Evolutionary conservation across 257 asterid genomes (phyloP).

Genomic region (Solanum phureja): DNA sequence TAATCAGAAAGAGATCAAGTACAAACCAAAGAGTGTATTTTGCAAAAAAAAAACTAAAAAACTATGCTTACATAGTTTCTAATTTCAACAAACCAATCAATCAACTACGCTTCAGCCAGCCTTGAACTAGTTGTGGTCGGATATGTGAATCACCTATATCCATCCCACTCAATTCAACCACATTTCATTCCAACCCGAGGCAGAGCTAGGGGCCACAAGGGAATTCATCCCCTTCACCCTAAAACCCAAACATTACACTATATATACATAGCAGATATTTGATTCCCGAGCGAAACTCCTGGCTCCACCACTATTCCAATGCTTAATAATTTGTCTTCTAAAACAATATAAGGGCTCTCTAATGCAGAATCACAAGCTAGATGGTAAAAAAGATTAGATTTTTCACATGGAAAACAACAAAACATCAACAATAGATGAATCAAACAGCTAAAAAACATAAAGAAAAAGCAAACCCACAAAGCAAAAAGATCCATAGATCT

Average conservation of each 20-base stretch:
- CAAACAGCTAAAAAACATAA: not conserved
- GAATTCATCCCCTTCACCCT: not conserved
- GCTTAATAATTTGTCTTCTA: not conserved
- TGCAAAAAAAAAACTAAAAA: not conserved
- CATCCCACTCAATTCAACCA: not conserved
- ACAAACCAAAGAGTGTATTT: not conserved
- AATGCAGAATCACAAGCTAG: not conserved
- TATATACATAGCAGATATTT: not conserved
- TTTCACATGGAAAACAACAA: not conserved
- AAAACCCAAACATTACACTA: not conserved
- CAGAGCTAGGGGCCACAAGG: not conserved
- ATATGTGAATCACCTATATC: not conserved
- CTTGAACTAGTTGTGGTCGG: not conserved
- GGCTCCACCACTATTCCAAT: not conserved
- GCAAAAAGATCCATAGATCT: conserved; percentile 3
- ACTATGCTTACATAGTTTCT: not conserved
- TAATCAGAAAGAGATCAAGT: not conserved
- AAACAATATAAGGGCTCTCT: not conserved
- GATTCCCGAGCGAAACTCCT: not conserved
- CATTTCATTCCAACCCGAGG: not conserved
- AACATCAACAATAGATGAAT: not conserved
- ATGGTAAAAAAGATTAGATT: not conserved
- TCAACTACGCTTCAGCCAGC: not conserved
- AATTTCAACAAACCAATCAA: not conserved
- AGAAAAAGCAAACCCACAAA: not conserved